These are phyloP conservation scores for Sporothrix curviconia DNA, from an alignment of 2,329 filamentous ascomycete genomes.

Conservation along the genomic window DNA sequence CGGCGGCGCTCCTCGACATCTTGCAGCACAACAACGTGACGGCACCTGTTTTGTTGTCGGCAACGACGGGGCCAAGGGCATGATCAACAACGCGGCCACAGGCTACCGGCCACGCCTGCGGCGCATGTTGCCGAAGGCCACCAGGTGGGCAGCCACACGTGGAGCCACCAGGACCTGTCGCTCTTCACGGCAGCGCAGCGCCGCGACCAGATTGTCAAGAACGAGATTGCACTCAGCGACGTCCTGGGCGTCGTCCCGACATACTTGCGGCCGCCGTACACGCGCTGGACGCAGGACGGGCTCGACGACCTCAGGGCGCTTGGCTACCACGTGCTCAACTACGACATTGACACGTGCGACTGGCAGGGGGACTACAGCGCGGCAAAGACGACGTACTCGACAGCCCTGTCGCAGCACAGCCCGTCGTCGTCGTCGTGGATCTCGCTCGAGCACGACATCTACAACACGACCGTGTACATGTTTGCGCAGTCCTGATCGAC, in stretches of 20 bases:
- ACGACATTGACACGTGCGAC: constrained; percentile 28
- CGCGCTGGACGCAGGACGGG: constrained; percentile 23
- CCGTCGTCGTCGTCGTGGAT: constrained; percentile 23
- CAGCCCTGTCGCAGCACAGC: constrained; percentile 16
- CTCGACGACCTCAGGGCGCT: constrained; percentile 23
- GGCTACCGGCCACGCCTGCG: constrained; percentile 36
- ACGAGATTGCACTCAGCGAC: constrained; percentile 33
- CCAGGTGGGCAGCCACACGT: constrained; percentile 37
- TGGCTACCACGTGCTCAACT: constrained; percentile 30
- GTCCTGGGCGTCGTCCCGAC: constrained; percentile 35
- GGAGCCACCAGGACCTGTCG: constrained; percentile 33
- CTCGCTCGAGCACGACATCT: constrained; percentile 38
- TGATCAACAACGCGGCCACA: constrained; percentile 28
- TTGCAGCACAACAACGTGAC: constrained; percentile 28
- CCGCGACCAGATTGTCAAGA: constrained; percentile 30
- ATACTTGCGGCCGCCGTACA: constrained; percentile 37
- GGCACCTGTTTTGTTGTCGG: constrained; percentile 34
- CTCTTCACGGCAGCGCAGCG: constrained; percentile 24
- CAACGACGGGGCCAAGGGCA: constrained; percentile 29
- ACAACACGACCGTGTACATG: constrained; percentile 37
- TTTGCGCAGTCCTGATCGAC: constrained; percentile 39
- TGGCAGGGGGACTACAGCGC: constrained; percentile 26
- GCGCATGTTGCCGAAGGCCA: constrained; percentile 33
- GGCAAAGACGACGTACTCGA: constrained; percentile 20
- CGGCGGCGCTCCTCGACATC: constrained; percentile 28